These are phyloP conservation scores for Pichia rugopelliculosa DNA, from an alignment of 805 yeast genomes.

Conservation along the genomic window DNA sequence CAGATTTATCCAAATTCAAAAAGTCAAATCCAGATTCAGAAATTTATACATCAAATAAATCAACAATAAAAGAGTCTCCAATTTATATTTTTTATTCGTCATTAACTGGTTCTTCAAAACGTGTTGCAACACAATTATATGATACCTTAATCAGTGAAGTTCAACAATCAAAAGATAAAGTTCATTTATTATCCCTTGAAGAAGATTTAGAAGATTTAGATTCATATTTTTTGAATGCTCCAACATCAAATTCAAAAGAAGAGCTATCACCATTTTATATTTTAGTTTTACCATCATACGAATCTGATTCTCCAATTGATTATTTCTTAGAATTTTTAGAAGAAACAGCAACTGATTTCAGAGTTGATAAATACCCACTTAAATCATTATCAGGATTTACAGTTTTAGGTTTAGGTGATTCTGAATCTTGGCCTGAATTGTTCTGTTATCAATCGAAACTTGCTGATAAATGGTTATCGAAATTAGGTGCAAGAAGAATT, in stretches of 20 bases:
- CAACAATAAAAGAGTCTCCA: slow-evolving; percentile 43
- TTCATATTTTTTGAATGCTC: slow-evolving; percentile 65
- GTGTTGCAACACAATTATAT: slow-evolving; percentile 51
- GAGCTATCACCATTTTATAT: slow-evolving; percentile 40
- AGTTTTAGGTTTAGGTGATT: slow-evolving; percentile 82
- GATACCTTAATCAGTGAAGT: slow-evolving; percentile 28
- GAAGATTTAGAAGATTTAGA: slow-evolving; percentile 79
- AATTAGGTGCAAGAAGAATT: slow-evolving; percentile 78
- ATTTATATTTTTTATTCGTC: slow-evolving; percentile 74
- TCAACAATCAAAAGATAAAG: slow-evolving; percentile 27
- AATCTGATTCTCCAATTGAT: slow-evolving; percentile 87
- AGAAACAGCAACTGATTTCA: slow-evolving; percentile 78
- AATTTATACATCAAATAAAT: slow-evolving; percentile 7
- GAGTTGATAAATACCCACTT: slow-evolving; percentile 78
- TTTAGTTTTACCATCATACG: slow-evolving; percentile 81
- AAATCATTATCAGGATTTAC: slow-evolving; percentile 66
- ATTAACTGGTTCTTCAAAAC: slow-evolving; percentile 73
- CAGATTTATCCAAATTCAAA: slow-evolving; percentile 2
- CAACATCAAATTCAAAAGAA: slow-evolving; percentile 29
- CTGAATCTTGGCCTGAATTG: slow-evolving; percentile 68
- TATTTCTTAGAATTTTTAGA: slow-evolving; percentile 72
- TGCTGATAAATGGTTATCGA: slow-evolving; percentile 70
- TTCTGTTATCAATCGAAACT: slow-evolving; percentile 80
- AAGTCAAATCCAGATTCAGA: background rate
- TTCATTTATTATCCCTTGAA: slow-evolving; percentile 62